These are phyloP conservation scores for Larix kaempferi DNA, from an alignment of 75 land plant species.

Conservation along the genomic window DNA sequence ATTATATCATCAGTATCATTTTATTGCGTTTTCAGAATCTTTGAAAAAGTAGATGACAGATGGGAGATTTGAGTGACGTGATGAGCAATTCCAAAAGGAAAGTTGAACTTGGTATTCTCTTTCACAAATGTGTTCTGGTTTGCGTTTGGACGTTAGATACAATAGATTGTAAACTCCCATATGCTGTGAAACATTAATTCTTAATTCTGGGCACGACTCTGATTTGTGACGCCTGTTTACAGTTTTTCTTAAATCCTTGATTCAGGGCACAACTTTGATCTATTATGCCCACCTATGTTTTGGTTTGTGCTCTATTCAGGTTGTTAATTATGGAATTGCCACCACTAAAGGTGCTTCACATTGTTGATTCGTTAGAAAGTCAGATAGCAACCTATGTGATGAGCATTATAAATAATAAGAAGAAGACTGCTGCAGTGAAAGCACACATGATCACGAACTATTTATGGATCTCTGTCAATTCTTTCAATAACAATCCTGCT, in stretches of 20 bases:
- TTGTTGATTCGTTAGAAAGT: constrained; percentile 73
- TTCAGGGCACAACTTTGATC: too few relatives aligned
- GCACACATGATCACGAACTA: constrained; percentile 78
- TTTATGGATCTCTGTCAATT: constrained; percentile 98
- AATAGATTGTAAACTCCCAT: too few relatives aligned
- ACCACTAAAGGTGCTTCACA: constrained; percentile 97
- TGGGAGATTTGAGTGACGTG: constrained; percentile 95
- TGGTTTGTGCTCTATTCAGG: constrained; percentile 39
- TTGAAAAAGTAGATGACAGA: constrained; percentile 71
- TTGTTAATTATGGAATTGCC: constrained; percentile 83
- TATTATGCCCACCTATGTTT: neutral
- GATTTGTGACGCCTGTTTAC: neutral
- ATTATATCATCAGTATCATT: neutral
- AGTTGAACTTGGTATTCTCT: neutral
- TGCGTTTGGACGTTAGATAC: neutral
- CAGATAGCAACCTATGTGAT: constrained; percentile 70
- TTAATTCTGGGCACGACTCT: neutral
- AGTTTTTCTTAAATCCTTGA: neutral
- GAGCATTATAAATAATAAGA: constrained; percentile 80
- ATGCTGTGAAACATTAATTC: neutral
- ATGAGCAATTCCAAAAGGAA: constrained; percentile 98
- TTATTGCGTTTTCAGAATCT: constrained; percentile 34
- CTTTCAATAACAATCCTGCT: constrained; percentile 95
- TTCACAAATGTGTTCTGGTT: neutral
- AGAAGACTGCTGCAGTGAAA: constrained; percentile 78